Percentiles rank a stretch among this genome's conserved stretches.
These are phyloP conservation scores for Acacia concinna DNA, from an alignment of 331 rosid genomes.

Conservation along the genomic window DNA sequence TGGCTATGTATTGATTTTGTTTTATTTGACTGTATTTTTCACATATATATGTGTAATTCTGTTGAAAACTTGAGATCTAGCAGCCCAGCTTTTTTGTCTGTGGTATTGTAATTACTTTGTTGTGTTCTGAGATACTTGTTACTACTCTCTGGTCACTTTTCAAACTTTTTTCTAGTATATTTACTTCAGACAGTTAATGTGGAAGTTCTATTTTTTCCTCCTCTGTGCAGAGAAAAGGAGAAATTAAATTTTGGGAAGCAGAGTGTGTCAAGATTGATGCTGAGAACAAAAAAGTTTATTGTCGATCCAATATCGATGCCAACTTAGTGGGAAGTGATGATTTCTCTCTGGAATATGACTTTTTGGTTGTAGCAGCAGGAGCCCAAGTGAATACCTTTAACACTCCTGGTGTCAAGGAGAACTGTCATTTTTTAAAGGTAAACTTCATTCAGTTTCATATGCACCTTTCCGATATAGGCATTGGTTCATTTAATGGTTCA, in stretches of 20 bases:
- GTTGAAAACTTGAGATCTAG: conserved; percentile 17
- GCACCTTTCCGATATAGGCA: background rate
- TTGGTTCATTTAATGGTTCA: conserved; percentile 10
- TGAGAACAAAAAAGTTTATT: conserved; percentile 60
- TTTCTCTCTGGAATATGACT: conserved; percentile 81
- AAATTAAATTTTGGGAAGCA: conserved; percentile 77
- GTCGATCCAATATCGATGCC: conserved; percentile 53
- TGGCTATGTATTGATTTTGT: background rate
- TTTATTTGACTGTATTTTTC: background rate
- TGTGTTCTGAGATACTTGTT: conserved; percentile 14
- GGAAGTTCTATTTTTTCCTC: conserved; percentile 25
- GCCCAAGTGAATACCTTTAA: conserved; percentile 91
- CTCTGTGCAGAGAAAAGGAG: conserved; percentile 67
- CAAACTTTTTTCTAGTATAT: background rate
- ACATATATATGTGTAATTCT: background rate
- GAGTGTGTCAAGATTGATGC: conserved; percentile 89
- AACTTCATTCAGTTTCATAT: conserved; percentile 6
- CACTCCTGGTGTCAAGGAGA: conserved; percentile 90
- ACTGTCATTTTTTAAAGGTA: conserved; percentile 94
- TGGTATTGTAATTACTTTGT: conserved; percentile 12
- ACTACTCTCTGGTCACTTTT: background rate
- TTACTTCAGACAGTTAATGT: background rate
- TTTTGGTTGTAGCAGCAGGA: conserved; percentile 79
- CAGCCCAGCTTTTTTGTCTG: background rate
- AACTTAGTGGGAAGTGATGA: conserved; percentile 63